These are phyloP conservation scores for Osmanthus fragrans DNA, from an alignment of 257 asterid species.

Conservation along the genomic window DNA sequence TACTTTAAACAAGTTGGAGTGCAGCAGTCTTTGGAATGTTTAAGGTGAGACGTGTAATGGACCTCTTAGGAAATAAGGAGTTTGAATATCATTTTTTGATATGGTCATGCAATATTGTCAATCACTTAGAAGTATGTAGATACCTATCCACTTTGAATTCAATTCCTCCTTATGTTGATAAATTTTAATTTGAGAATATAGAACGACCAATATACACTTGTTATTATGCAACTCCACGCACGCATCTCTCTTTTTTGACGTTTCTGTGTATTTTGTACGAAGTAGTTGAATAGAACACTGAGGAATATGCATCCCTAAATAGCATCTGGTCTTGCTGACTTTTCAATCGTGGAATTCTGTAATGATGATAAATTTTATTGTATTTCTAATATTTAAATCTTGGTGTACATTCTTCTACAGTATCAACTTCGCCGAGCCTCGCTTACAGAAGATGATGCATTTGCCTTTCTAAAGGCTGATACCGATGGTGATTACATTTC, in stretches of 20 bases:
- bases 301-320: background rate
- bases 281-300: background rate
- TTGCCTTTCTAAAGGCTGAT: slow-evolving; percentile 85
- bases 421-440: slow-evolving; percentile 90
- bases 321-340: background rate
- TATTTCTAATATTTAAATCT: background rate
- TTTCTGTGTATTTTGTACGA: background rate
- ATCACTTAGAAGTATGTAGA: background rate
- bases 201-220: background rate
- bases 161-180: background rate
- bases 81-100: slow-evolving; percentile 1
- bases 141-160: background rate
- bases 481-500: slow-evolving; percentile 76
- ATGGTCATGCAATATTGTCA: background rate
- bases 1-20: slow-evolving; percentile 94
- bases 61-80: background rate
- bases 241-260: background rate
- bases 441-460: slow-evolving; percentile 81
- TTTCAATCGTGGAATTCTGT: background rate
- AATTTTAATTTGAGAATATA: background rate
- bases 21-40: slow-evolving; percentile 95
- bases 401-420: slow-evolving; percentile 39
- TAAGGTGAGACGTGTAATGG: slow-evolving; percentile 52
- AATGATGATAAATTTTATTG: background rate
- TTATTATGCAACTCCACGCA: background rate